These are phyloP conservation scores for Phialemoniopsis sp. DNA, from an alignment of 2,329 filamentous ascomycete species.

Conservation along the genomic window DNA sequence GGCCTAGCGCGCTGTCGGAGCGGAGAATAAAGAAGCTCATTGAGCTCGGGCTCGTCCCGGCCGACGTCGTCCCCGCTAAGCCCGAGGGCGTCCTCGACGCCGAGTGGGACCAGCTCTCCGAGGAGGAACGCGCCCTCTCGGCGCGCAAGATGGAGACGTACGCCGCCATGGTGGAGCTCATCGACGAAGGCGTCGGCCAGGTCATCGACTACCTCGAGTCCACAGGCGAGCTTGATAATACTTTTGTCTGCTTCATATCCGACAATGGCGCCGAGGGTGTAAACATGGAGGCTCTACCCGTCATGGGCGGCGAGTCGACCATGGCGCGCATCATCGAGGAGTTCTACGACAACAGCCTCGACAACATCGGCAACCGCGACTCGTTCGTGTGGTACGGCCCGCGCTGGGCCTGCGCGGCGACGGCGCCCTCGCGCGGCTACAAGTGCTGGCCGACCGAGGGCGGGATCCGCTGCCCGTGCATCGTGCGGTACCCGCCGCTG, in stretches of 20 bases:
- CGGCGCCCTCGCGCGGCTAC: conserved; percentile 16
- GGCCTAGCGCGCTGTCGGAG: conserved; percentile 50
- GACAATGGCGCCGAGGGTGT: conserved; percentile 42
- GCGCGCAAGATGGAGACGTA: conserved; percentile 56
- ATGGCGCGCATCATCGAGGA: conserved; percentile 27
- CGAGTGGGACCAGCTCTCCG: conserved; percentile 39
- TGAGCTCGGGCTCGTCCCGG: conserved; percentile 48
- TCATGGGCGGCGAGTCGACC: conserved; percentile 6
- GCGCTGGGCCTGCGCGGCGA: conserved; percentile 39
- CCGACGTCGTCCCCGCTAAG: conserved; percentile 42
- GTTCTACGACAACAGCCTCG: conserved; percentile 51
- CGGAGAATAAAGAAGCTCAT: conserved; percentile 50
- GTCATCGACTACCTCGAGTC: conserved; percentile 50
- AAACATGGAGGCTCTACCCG: conserved; percentile 12
- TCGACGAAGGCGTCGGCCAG: conserved; percentile 55
- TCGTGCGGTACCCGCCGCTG: conserved; percentile 21
- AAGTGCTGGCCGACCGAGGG: conserved; percentile 36
- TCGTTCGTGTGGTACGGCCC: conserved; percentile 55
- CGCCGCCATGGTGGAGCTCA: conserved; percentile 59
- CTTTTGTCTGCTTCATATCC: conserved; percentile 58
- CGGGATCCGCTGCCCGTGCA: conserved; percentile 45
- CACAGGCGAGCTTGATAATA: conserved; percentile 57
- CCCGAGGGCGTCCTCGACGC: conserved; percentile 44
- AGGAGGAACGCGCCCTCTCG: conserved; percentile 41
- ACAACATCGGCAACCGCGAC: conserved; percentile 49